Evolutionary conservation across 163 green algal genomes (phyloP), one percentile per base, ranked within the genome.

Genomic region (Volvox carteri): DNA sequence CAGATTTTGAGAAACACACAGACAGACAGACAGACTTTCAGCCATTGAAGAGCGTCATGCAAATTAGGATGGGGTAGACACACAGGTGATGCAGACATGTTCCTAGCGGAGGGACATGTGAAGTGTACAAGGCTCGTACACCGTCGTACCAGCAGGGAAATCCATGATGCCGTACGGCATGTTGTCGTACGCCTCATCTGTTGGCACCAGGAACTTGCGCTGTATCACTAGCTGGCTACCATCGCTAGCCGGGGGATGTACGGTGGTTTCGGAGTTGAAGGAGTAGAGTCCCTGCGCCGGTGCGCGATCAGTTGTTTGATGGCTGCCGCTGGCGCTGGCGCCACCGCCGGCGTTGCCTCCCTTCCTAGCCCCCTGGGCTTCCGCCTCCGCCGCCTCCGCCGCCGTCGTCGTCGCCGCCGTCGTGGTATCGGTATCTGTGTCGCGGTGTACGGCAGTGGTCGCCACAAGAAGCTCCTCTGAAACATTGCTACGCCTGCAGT

Each of bases 181-280:
- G 16, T 37, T 78, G 39, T 78, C 70, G 39, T 58, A 54, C 39
- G 70, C 70, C 25, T 78, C 39, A 54, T 78, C 39, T 0, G 70
- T 56, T 30, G 70, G 70, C 21, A 78, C 70, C 37, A 78, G 39
- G 70, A 78, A 78, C 19, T 78, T 78, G 37, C 70, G 70, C 37
- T 78, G 70, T 19, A 18, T 78, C 3, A 52, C 4, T 8, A 54
- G 39, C 39, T 54, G 39, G 14, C 9, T 21, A 8, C 70, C 70
- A 37, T 78, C 70, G 41, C 37, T 23, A 7, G 41, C 39, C 1
- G 37, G 41, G 11, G 39, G 70, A 8, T 78, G 70, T 28, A 56
- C 23, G 14, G 70, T 78, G 70, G 39, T 78, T 42, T 78, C 70
- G 39, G 70, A 54, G 70, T 56, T 78, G 39, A 78, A 78, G 4